phyloP scores from a whole-genome alignment of 192 early-diverging fungal species.

The Backusella sp. region DNA sequence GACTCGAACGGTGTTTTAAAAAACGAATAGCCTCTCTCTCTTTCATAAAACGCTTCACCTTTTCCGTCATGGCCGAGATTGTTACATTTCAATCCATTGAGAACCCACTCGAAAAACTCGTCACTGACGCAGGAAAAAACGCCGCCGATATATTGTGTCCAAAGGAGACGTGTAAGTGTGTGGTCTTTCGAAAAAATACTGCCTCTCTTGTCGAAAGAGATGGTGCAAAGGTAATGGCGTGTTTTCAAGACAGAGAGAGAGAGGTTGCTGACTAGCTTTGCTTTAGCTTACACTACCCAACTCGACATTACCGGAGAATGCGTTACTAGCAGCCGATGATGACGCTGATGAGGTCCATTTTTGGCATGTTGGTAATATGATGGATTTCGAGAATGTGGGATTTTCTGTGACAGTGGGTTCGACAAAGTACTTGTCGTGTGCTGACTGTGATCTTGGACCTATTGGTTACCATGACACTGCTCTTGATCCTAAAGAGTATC shows the following conservation, averaged over 20 bases:
- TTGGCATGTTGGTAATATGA: slow-evolving; percentile 62
- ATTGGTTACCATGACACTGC: slow-evolving; percentile 66
- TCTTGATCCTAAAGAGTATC: slow-evolving; percentile 49
- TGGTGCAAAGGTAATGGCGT: slow-evolving; percentile 38
- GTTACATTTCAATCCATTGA: slow-evolving; percentile 6
- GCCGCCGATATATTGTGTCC: slow-evolving; percentile 52
- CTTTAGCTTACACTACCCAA: slow-evolving; percentile 20
- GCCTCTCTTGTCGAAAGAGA: slow-evolving; percentile 47
- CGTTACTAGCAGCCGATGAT: not conserved
- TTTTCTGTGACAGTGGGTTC: slow-evolving; percentile 57
- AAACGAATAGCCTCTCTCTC: not conserved
- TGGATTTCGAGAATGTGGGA: slow-evolving; percentile 79
- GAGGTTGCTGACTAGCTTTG: not conserved
- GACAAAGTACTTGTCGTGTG: slow-evolving; percentile 69
- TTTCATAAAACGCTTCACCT: not conserved
- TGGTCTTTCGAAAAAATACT: slow-evolving; percentile 43
- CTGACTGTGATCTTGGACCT: slow-evolving; percentile 74
- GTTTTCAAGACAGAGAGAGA: not conserved
- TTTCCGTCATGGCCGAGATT: not conserved
- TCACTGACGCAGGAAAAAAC: slow-evolving; percentile 27
- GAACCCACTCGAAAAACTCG: slow-evolving; percentile 8
- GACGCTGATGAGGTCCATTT: slow-evolving; percentile 39
- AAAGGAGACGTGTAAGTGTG: slow-evolving; percentile 42
- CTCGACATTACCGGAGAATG: slow-evolving; percentile 10
- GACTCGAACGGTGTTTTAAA: not conserved